phyloP scores from a whole-genome alignment of 164 flowering plant genomes.

The Berberis thunbergii region DNA sequence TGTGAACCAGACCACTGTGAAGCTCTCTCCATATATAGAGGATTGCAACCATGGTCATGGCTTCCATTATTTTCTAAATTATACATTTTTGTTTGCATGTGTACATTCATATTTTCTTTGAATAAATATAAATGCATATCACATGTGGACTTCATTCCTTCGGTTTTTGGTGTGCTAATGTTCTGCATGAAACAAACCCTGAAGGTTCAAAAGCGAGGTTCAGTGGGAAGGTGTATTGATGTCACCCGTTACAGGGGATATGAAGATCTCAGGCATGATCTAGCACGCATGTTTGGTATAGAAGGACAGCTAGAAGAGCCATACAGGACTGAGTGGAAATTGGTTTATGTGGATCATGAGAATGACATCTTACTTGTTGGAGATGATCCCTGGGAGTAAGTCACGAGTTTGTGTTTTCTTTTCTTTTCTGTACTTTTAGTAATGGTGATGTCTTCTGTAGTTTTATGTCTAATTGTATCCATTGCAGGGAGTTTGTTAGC shows the following conservation, averaged over 20 bases:
- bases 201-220: slow-evolving; percentile 94
- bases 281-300: slow-evolving; percentile 91
- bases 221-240: slow-evolving; percentile 94
- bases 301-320: slow-evolving; percentile 95
- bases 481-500: slow-evolving; percentile 80
- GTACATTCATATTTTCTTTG: background rate
- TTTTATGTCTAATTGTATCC: too few species aligned
- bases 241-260: slow-evolving; percentile 83
- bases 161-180: slow-evolving; percentile 6
- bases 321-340: slow-evolving; percentile 85
- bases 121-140: too few species aligned
- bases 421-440: too few species aligned
- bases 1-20: too few species aligned
- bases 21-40: too few species aligned
- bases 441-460: too few species aligned
- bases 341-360: slow-evolving; percentile 93
- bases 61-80: too few species aligned
- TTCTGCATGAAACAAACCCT: background rate
- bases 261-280: slow-evolving; percentile 88
- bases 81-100: too few species aligned
- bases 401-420: background rate
- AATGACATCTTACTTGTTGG: slow-evolving; percentile 91
- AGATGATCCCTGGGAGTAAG: slow-evolving; percentile 99
- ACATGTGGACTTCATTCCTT: too few species aligned
- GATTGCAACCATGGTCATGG: too few species aligned